Percentiles rank a stretch among this genome's conserved stretches.
Evolutionary conservation across 495 filamentous ascomycete species (phyloP).

Genomic region (Aspergillus hancockii): DNA sequence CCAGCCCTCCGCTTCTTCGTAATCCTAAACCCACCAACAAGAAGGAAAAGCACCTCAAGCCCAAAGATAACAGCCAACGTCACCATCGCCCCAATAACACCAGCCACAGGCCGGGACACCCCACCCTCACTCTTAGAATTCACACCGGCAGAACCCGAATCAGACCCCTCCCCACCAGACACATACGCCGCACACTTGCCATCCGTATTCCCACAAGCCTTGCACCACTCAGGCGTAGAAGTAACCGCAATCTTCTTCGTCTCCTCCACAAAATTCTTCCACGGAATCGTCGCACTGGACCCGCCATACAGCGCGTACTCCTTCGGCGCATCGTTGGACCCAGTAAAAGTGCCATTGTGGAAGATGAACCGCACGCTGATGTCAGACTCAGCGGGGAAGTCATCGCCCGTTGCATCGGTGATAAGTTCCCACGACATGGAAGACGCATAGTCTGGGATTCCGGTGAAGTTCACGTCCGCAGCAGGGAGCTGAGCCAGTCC

Average conservation of each 20-base stretch:
- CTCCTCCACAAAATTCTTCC: conserved; percentile 41
- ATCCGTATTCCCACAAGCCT: conserved; percentile 44
- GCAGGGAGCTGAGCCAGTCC: conserved; percentile 46
- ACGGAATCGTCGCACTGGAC: conserved; percentile 34
- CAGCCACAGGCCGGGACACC: conserved; percentile 46
- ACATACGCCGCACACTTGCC: conserved; percentile 32
- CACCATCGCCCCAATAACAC: conserved; percentile 65
- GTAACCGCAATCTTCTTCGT: conserved; percentile 45
- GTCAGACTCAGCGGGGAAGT: conserved; percentile 35
- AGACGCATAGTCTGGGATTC: conserved; percentile 54
- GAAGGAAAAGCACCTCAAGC: conserved; percentile 42
- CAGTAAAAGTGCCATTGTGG: conserved; percentile 51
- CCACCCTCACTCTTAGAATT: conserved; percentile 19
- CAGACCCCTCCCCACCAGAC: conserved; percentile 8
- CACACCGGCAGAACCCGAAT: conserved; percentile 17
- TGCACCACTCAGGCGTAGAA: conserved; percentile 44
- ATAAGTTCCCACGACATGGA: conserved; percentile 57
- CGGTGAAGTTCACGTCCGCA: conserved; percentile 40
- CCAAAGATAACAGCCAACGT: conserved; percentile 57
- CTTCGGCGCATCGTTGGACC: conserved; percentile 20
- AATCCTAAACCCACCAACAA: conserved; percentile 44
- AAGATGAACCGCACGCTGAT: conserved; percentile 55
- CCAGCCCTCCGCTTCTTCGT: conserved; percentile 35
- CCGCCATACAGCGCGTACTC: conserved; percentile 48
- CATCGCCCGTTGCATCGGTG: conserved; percentile 41